Evolutionary conservation across 2,329 filamentous ascomycete species (phyloP).

Genomic region (Incumbomyces delicatus): DNA sequence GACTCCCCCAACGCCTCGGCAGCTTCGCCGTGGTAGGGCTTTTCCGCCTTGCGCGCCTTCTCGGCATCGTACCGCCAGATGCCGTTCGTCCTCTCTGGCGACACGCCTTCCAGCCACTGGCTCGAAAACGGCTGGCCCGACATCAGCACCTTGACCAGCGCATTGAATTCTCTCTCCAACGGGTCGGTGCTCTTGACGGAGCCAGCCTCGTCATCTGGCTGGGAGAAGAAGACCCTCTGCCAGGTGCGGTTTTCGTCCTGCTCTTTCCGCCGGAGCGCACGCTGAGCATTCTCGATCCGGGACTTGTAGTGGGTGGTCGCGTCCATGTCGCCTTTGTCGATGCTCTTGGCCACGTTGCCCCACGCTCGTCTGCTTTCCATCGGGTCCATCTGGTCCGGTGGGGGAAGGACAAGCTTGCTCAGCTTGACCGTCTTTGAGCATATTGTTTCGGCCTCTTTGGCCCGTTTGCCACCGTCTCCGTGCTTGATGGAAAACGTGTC

Average conservation of each 20-base stretch:
- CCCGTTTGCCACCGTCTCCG: conserved; percentile 32
- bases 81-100: conserved; percentile 57
- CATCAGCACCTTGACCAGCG: conserved; percentile 34
- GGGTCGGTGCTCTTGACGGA: conserved; percentile 19
- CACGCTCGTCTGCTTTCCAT: conserved; percentile 84
- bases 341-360: conserved; percentile 73
- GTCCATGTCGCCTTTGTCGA: conserved; percentile 78
- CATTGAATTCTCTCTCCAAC: conserved; percentile 30
- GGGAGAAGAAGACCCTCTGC: conserved; percentile 72
- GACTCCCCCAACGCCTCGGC: conserved; percentile 30
- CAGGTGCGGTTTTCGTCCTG: conserved; percentile 64
- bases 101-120: conserved; percentile 35
- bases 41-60: conserved; percentile 36
- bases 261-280: conserved; percentile 65
- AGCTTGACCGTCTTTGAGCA: conserved; percentile 45
- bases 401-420: conserved; percentile 60
- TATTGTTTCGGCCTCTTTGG: conserved; percentile 44
- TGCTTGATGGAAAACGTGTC: conserved; percentile 18
- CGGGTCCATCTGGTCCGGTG: conserved; percentile 71
- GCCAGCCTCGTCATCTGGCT: conserved; percentile 16
- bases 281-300: conserved; percentile 84
- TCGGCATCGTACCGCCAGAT: conserved; percentile 58
- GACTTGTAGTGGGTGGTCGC: conserved; percentile 68
- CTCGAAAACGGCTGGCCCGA: conserved; percentile 20
- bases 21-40: conserved; percentile 34